These are phyloP conservation scores for Pterocarpus santalinus DNA, from an alignment of 306 rosid species.

Conservation along the genomic window DNA sequence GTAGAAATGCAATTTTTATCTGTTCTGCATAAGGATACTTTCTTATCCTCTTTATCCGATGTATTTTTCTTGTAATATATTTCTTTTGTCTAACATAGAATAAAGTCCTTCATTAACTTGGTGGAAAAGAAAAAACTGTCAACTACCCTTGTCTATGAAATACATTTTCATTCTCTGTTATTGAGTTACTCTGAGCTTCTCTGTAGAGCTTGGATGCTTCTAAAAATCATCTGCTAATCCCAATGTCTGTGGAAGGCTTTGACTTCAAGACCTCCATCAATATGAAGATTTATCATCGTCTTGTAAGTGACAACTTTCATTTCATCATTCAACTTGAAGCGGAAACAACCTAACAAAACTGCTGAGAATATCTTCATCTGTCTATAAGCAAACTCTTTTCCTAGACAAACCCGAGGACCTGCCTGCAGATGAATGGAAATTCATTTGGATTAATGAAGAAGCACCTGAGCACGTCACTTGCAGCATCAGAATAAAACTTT, in stretches of 20 bases:
- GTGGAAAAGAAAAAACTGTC: background rate
- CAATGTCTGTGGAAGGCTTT: slow-evolving; percentile 55
- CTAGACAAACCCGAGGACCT: slow-evolving; percentile 84
- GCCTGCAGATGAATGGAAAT: slow-evolving; percentile 61
- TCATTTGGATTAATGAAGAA: background rate
- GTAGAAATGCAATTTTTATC: background rate
- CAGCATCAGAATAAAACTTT: background rate
- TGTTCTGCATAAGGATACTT: background rate
- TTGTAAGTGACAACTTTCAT: slow-evolving; percentile 66
- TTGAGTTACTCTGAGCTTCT: slow-evolving; percentile 15
- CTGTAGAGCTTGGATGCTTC: slow-evolving; percentile 8
- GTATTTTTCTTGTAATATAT: background rate
- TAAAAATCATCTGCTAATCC: slow-evolving; percentile 33
- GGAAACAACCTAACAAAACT: slow-evolving; percentile 61
- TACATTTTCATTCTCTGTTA: background rate
- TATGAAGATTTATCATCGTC: slow-evolving; percentile 84
- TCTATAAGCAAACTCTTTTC: slow-evolving; percentile 89
- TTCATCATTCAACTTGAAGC: slow-evolving; percentile 70
- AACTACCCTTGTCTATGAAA: background rate
- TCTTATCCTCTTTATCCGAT: background rate
- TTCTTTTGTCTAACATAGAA: background rate
- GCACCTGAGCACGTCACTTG: background rate
- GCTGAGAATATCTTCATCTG: slow-evolving; percentile 88
- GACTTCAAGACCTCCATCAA: slow-evolving; percentile 78
- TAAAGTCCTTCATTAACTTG: background rate